A percentile compares a stretch with the other conserved stretches of the same genome.
phyloP scores from a whole-genome alignment of 495 filamentous ascomycete genomes.

The Durotheca rogersii region DNA sequence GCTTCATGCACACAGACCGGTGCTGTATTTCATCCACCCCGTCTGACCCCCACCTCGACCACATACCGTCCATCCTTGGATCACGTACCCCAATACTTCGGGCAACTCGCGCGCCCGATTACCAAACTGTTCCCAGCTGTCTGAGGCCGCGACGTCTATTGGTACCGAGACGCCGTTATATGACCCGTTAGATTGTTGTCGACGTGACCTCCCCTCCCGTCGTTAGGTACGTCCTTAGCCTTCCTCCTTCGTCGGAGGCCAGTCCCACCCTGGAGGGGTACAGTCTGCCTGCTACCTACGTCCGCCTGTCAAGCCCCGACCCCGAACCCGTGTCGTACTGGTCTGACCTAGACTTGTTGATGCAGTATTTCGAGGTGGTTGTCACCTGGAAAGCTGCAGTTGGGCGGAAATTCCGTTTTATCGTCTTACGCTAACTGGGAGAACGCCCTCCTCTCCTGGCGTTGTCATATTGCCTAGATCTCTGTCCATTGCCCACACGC shows the following conservation, averaged over 20 bases:
- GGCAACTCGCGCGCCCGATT: conserved; percentile 9
- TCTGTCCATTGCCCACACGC: conserved; percentile 11
- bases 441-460: conserved; percentile 17
- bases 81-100: conserved; percentile 9
- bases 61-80: conserved; percentile 10
- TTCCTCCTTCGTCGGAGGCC: conserved; percentile 13
- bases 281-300: conserved; percentile 13
- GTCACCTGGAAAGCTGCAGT: conserved; percentile 14
- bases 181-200: conserved; percentile 25
- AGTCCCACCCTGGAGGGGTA: conserved; percentile 9
- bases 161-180: conserved; percentile 24
- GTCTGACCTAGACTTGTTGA: conserved; percentile 10
- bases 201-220: conserved; percentile 22
- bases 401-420: conserved; percentile 18
- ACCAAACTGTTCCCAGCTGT: conserved; percentile 17
- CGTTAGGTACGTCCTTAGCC: conserved; percentile 6
- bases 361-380: conserved; percentile 23
- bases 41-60: conserved; percentile 28
- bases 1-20: conserved; percentile 25
- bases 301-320: conserved; percentile 11
- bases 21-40: conserved; percentile 13
- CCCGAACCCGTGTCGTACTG: conserved; percentile 4
- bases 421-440: conserved; percentile 12
- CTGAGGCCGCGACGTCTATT: conserved; percentile 10
- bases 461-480: conserved; percentile 19